Evolutionary conservation across 75 land plant genomes (phyloP), one percentile per base, ranked within the genome.

Genomic region (Cupressus sempervirens): DNA sequence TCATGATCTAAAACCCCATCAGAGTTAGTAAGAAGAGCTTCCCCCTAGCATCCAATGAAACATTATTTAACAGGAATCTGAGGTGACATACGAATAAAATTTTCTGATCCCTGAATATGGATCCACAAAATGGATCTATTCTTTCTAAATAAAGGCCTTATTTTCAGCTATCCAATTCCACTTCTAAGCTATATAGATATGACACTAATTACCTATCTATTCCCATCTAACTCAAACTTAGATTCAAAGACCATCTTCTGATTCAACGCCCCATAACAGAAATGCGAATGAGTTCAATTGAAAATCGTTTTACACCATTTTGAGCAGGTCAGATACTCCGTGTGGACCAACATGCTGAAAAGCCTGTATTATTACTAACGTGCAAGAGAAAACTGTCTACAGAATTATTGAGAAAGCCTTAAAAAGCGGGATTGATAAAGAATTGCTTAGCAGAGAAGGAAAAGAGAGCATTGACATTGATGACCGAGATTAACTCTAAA

Each of bases 101-200:
- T 38, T 18, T 1, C 48, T 40, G 20, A 36, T 16, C n/a, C 48
- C 48, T 45, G 26, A 45, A 48, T 79, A 79, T 79, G 81, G 29
- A 79, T 79, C 30, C 14, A 41, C 29, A 41, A 41, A 79, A 79
- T 79, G 45, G 81, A 79, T 45, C 50, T 26, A 26, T 11, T 79
- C 48, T 79, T 26, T 45, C 46, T 0, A 77, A 23, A 12, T 16
- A 43, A 77, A 10, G 26, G n/a, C 13, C 50, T 46, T 79, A 45
- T 10, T 43, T 13, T 79, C 81, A 79, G n/a, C 81, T 26, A 43
- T 40, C 48, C 81, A 79, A 45, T 79, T 43, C n/a, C 81, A 79
- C 0, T 43, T 10, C 7, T 48, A 6, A 16, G 30, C 15, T 79
- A 26, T 45, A n/a, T 23, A 41, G 29, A 79, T 3, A 41, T 26